These are phyloP conservation scores for Collybiopsis luxurians DNA, from an alignment of 768 basidiomycete species.

Conservation along the genomic window DNA sequence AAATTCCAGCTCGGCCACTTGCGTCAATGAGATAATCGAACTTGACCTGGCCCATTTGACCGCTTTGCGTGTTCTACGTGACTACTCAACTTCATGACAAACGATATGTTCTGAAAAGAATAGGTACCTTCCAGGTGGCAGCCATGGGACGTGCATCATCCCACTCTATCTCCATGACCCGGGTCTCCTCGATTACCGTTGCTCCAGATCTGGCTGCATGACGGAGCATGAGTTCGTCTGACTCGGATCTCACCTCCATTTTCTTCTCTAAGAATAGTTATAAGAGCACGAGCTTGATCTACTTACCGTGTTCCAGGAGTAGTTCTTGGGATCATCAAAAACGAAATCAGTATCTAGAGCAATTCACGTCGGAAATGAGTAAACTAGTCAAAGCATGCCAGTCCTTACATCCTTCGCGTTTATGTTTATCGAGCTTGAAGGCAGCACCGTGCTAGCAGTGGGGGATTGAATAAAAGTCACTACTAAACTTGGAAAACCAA, in stretches of 20 bases:
- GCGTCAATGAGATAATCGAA: slow-evolving; percentile 67
- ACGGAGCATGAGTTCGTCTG: slow-evolving; percentile 55
- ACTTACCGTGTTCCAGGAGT: slow-evolving; percentile 63
- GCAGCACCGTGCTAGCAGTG: slow-evolving; percentile 57
- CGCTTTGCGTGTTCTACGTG: slow-evolving; percentile 20
- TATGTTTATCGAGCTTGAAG: slow-evolving; percentile 54
- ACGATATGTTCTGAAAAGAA: slow-evolving; percentile 20
- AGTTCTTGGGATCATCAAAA: slow-evolving; percentile 42
- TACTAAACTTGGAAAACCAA: neutral
- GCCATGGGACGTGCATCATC: slow-evolving; percentile 27
- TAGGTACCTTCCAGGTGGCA: slow-evolving; percentile 32
- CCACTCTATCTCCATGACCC: slow-evolving; percentile 42
- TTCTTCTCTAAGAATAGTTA: neutral
- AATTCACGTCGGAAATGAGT: neutral
- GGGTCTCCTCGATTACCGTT: slow-evolving; percentile 44
- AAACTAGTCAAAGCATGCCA: neutral
- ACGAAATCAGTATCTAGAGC: slow-evolving; percentile 56
- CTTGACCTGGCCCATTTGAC: slow-evolving; percentile 23
- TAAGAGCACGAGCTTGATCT: neutral
- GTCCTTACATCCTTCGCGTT: slow-evolving; percentile 55
- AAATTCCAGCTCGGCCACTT: slow-evolving; percentile 54
- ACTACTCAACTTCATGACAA: slow-evolving; percentile 7
- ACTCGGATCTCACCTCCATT: slow-evolving; percentile 55
- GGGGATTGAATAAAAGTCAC: neutral
- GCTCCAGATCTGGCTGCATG: slow-evolving; percentile 49